These are phyloP conservation scores for Collybia nuda DNA, from an alignment of 768 basidiomycete species.

Conservation along the genomic window DNA sequence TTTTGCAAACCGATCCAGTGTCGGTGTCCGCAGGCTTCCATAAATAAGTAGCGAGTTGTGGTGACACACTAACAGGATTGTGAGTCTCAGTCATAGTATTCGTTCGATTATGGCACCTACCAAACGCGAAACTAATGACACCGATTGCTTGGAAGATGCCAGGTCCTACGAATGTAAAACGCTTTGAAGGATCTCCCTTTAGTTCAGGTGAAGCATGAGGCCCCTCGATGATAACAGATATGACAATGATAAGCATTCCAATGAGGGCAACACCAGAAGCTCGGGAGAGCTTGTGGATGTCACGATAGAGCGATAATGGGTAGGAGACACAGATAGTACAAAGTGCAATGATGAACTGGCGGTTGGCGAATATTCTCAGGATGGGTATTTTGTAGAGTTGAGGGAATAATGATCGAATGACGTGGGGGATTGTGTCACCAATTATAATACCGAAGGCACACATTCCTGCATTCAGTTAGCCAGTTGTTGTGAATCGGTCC, in stretches of 20 bases:
- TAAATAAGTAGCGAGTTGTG: slow-evolving; percentile 98
- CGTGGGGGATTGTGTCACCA: slow-evolving; percentile 95
- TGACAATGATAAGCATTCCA: slow-evolving; percentile 93
- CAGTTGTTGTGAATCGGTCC: background rate
- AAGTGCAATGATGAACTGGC: slow-evolving; percentile 85
- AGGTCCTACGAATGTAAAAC: slow-evolving; percentile 73
- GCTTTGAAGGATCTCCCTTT: slow-evolving; percentile 73
- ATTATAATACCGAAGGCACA: slow-evolving; percentile 98
- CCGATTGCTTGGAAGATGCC: slow-evolving; percentile 95
- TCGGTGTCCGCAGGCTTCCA: slow-evolving; percentile 89
- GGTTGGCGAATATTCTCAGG: slow-evolving; percentile 75
- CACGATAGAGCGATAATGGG: slow-evolving; percentile 92
- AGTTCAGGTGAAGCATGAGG: slow-evolving; percentile 70
- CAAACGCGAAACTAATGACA: slow-evolving; percentile 94
- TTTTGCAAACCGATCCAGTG: slow-evolving; percentile 87
- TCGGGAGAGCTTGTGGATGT: slow-evolving; percentile 95
- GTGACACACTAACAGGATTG: slow-evolving; percentile 69
- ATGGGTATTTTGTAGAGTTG: slow-evolving; percentile 63
- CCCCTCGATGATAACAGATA: slow-evolving; percentile 80
- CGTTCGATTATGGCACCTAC: slow-evolving; percentile 21
- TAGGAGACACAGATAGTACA: slow-evolving; percentile 90
- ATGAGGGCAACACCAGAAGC: slow-evolving; percentile 89
- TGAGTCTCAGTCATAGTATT: slow-evolving; percentile 1
- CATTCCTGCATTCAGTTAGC: slow-evolving; percentile 64
- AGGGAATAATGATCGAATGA: slow-evolving; percentile 86